These are phyloP conservation scores for Alternaria tenuissima DNA, from an alignment of 2,329 filamentous ascomycete genomes.

Conservation along the genomic window DNA sequence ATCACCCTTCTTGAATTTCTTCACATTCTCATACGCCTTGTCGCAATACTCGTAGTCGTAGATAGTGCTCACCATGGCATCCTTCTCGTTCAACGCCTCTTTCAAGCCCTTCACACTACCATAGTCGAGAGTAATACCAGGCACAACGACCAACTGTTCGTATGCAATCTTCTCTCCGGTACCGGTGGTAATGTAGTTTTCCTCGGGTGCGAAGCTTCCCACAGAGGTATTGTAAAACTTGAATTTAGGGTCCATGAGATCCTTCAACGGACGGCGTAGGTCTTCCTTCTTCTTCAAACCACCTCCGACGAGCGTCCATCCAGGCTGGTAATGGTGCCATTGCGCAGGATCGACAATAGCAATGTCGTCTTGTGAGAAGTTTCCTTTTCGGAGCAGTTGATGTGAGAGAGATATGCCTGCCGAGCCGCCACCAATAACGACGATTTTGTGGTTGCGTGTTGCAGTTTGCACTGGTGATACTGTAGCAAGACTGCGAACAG, in stretches of 20 bases:
- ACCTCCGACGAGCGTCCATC: slow-evolving; percentile 74
- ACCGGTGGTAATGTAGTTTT: slow-evolving; percentile 64
- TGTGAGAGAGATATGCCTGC: slow-evolving; percentile 72
- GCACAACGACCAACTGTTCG: slow-evolving; percentile 70
- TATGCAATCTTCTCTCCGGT: slow-evolving; percentile 67
- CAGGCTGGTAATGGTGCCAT: slow-evolving; percentile 74
- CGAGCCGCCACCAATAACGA: slow-evolving; percentile 72
- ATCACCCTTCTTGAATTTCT: slow-evolving; percentile 44
- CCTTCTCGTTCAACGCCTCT: slow-evolving; percentile 48
- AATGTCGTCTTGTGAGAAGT: slow-evolving; percentile 67
- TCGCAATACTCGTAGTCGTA: slow-evolving; percentile 52
- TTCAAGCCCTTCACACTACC: slow-evolving; percentile 43
- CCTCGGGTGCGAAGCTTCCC: slow-evolving; percentile 60
- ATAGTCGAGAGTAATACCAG: slow-evolving; percentile 51
- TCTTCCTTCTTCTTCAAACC: slow-evolving; percentile 70
- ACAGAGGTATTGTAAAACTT: slow-evolving; percentile 67
- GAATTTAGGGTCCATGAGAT: slow-evolving; percentile 66
- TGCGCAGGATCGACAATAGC: slow-evolving; percentile 69
- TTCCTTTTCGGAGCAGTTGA: slow-evolving; percentile 69
- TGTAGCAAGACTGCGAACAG: slow-evolving; percentile 31
- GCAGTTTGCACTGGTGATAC: slow-evolving; percentile 41
- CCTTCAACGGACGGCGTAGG: slow-evolving; percentile 60
- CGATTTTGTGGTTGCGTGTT: slow-evolving; percentile 66
- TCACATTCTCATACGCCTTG: slow-evolving; percentile 45
- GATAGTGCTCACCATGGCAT: slow-evolving; percentile 48